A percentile compares a stretch with the other conserved stretches of the same genome.
Conservation (phyloP, 805 yeast genomes). For the Myxozyma lipomycoides region DNA sequence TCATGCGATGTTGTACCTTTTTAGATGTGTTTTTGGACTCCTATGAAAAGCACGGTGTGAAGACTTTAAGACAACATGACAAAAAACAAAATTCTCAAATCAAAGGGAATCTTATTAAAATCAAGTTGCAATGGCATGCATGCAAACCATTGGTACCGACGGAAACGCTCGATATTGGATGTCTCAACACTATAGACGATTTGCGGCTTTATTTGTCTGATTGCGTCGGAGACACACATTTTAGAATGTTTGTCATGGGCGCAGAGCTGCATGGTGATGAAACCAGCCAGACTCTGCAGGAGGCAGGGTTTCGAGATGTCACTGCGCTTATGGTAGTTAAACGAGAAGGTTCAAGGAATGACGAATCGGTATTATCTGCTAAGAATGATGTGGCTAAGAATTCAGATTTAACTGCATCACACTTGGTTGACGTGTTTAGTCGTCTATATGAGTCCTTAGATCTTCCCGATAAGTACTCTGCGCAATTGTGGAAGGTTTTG, state of each 20-base stretch:
- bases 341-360: not conserved
- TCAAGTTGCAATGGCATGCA: conserved; percentile 13
- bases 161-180: conserved; percentile 4
- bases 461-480: conserved; percentile 14
- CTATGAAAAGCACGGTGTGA: not conserved
- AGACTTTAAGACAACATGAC: not conserved
- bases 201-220: conserved; percentile 2
- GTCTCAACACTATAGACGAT: conserved; percentile 6
- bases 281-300: conserved; percentile 2
- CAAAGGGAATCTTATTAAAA: conserved; percentile 4
- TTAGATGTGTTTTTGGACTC: conserved; percentile 6
- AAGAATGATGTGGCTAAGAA: not conserved
- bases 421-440: not conserved
- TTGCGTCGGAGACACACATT: conserved; percentile 2
- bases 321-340: conserved; percentile 17
- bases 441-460: conserved; percentile 4
- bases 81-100: not conserved
- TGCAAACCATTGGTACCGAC: not conserved
- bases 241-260: conserved; percentile 18
- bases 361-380: not conserved
- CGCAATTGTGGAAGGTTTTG: conserved; percentile 3
- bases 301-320: conserved; percentile 14
- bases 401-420: not conserved
- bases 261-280: conserved; percentile 7
- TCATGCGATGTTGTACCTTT: conserved; percentile 7